phyloP scores from a whole-genome alignment of 257 asterid species.

The Petunia secreta region DNA sequence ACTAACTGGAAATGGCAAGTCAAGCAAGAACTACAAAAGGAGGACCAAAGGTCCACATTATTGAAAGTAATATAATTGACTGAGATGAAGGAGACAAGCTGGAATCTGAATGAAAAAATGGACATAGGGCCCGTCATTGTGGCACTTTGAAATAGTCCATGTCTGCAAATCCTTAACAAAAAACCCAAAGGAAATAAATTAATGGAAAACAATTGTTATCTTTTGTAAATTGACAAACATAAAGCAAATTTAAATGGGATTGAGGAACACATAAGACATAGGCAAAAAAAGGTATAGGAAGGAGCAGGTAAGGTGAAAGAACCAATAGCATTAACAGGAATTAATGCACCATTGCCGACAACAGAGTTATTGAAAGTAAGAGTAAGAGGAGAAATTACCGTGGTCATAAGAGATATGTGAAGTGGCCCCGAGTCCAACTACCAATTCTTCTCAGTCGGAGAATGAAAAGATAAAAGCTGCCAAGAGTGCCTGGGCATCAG shows the following conservation, averaged over 20 bases:
- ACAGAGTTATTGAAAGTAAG: not conserved
- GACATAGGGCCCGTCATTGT: not conserved
- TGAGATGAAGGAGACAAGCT: not conserved
- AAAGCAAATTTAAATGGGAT: not conserved
- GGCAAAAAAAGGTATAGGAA: not conserved
- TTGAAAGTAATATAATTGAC: not conserved
- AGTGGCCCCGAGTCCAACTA: not conserved
- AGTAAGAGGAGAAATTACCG: not conserved
- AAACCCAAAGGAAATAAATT: not conserved
- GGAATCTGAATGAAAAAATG: not conserved
- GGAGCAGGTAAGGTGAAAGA: not conserved
- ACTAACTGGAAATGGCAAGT: not conserved
- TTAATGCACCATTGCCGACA: not conserved
- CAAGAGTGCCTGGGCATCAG: not conserved
- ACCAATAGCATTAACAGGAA: not conserved
- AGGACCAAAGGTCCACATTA: not conserved
- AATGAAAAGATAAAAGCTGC: not conserved
- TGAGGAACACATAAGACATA: not conserved
- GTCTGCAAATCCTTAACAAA: not conserved
- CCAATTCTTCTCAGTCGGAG: not conserved
- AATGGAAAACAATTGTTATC: not conserved
- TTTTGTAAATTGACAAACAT: not conserved
- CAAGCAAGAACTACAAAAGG: not conserved
- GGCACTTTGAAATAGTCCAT: not conserved
- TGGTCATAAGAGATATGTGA: not conserved